Percentiles rank a stretch among this genome's conserved stretches.
phyloP scores from a whole-genome alignment of 257 asterid genomes.

The Solanum rostratum region DNA sequence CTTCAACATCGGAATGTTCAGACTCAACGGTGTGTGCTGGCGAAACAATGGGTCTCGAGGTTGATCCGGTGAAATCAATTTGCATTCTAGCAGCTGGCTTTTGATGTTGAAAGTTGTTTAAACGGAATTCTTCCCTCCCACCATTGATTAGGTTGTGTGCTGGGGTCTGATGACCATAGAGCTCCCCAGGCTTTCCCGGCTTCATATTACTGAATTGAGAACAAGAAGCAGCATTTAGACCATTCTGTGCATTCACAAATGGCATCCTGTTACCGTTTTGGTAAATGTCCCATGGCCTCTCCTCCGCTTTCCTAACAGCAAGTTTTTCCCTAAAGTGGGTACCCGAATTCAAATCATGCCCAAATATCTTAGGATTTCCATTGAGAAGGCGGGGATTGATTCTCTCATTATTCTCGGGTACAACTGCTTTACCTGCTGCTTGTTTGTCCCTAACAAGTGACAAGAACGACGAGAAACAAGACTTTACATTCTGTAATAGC shows the following conservation, averaged over 20 bases:
- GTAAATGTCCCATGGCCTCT: slow-evolving; percentile 19
- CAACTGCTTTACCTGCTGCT: slow-evolving; percentile 13
- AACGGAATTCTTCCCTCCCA: slow-evolving; percentile 31
- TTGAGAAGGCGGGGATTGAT: slow-evolving; percentile 14
- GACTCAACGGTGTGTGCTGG: slow-evolving; percentile 36
- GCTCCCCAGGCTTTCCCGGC: slow-evolving; percentile 23
- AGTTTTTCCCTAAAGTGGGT: slow-evolving; percentile 32
- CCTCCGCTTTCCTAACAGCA: slow-evolving; percentile 27
- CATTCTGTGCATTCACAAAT: slow-evolving; percentile 28
- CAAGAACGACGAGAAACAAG: slow-evolving; percentile 48
- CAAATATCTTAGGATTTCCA: slow-evolving; percentile 45
- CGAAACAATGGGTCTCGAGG: slow-evolving; percentile 33
- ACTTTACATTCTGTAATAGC: slow-evolving; percentile 37
- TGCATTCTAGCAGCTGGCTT: slow-evolving; percentile 43
- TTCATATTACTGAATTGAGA: slow-evolving; percentile 19
- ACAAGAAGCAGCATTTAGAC: slow-evolving; percentile 33
- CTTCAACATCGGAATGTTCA: slow-evolving; percentile 72
- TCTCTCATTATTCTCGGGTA: slow-evolving; percentile 23
- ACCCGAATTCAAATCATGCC: slow-evolving; percentile 45
- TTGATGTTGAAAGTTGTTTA: slow-evolving; percentile 35
- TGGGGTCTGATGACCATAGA: slow-evolving; percentile 29
- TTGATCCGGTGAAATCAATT: slow-evolving; percentile 51
- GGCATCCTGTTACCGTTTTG: slow-evolving; percentile 30
- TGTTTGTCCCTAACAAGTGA: slow-evolving; percentile 36
- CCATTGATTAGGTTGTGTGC: slow-evolving; percentile 25